These are phyloP conservation scores for Malassezia globosa DNA, from an alignment of 1,284 basidiomycete species.

Conservation along the genomic window DNA sequence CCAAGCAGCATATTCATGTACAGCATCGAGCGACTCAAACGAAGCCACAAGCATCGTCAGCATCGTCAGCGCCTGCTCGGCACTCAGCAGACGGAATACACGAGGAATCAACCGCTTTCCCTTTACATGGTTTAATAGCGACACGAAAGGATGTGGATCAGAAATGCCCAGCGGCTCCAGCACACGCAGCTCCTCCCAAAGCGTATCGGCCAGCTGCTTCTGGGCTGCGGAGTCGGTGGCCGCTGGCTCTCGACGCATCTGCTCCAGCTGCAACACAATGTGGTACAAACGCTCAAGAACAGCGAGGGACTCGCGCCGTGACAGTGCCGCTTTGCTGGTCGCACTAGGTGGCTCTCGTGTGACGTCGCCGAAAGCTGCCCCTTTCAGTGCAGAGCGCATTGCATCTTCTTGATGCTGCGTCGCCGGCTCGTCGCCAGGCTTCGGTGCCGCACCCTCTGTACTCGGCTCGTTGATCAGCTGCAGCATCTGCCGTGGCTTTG, in stretches of 20 bases:
- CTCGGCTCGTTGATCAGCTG: constrained; percentile 58
- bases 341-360: constrained; percentile 56
- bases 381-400: constrained; percentile 34
- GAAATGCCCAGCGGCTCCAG: constrained; percentile 84
- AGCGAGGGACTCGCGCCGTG: constrained; percentile 64
- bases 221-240: constrained; percentile 19
- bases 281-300: constrained; percentile 81
- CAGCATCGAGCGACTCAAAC: constrained; percentile 72
- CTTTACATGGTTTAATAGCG: constrained; percentile 74
- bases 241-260: constrained; percentile 69
- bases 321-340: constrained; percentile 52
- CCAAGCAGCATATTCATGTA: constrained; percentile 18
- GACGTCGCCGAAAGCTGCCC: constrained; percentile 47
- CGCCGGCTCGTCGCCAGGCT: constrained; percentile 13
- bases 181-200: constrained; percentile 74
- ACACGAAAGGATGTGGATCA: constrained; percentile 95
- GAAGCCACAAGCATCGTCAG: constrained; percentile 85
- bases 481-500: constrained; percentile 82
- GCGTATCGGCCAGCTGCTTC: constrained; percentile 29
- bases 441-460: constrained; percentile 17
- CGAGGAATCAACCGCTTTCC: constrained; percentile 86
- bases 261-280: constrained; percentile 70
- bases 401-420: constrained; percentile 24
- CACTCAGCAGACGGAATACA: constrained; percentile 70
- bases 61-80: constrained; percentile 69